Base-by-base conservation (phyloP, 176 grass and related monocot genomes). In the Areca catechu region DNA sequence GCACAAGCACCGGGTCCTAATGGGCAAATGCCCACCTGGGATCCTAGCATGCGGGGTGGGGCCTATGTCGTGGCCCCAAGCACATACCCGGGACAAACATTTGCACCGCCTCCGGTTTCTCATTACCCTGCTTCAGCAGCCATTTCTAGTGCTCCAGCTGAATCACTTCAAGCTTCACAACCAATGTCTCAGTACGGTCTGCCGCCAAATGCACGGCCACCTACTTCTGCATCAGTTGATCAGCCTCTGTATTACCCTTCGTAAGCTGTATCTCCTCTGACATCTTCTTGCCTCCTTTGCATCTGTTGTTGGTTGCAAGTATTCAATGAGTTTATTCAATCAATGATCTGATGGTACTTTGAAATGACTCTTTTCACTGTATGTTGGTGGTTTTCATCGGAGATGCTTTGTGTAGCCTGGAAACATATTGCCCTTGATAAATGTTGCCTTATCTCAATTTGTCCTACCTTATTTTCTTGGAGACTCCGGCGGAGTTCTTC, bases 1-100 rank as follows among this genome's bases (percentile, higher is more conserved):
- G 53, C 24, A 22, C 34, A 67, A 54, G 64, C 60, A 51, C 20
- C 71, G 15, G 27, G 72, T 20, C 57, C 86, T 47, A 71, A 62
- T 71, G 80, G 80, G 48, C 83, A 77, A 71, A 56, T 65, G 60
- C 20, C 75, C 24, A 51, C 62, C 54, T 96, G 92, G 92, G 80
- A 91, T 79, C 68, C 86, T 48, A 72, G 66, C 70, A 72, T 80
- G 62, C 80, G 76, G 58, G 60, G 66, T 43, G 79, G 83, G 57
- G 54, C 70, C 20, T 90, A 72, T 17, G 63, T 63, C 47, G 37
- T 73, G 25, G 22, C 83, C 18, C 60, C 76, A 18, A 71, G 64
- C 29, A 47, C 67, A 0, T 85, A 84, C 48, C 63, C 70, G 12
- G 68, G 58, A 10, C 82, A 79, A 53, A 63, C 74, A 5, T 70